A percentile compares a stretch with the other conserved stretches of the same genome.
Conservation (phyloP, 169 alveolate genomes). For the Babesia ovis region DNA sequence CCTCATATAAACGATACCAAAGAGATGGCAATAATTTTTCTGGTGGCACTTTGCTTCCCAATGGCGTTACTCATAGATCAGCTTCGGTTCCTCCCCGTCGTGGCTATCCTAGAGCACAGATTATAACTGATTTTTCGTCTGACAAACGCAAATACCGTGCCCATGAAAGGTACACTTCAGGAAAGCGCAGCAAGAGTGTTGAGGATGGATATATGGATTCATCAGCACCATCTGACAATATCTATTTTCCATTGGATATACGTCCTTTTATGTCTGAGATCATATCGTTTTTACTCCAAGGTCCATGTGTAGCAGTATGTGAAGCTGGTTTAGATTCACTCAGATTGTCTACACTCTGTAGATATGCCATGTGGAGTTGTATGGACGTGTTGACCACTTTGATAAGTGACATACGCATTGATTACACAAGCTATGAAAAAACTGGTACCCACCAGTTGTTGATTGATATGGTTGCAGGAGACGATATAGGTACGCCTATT, state of each 20-base stretch:
- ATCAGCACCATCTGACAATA: not conserved
- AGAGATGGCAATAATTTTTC: no score
- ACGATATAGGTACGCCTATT: not conserved
- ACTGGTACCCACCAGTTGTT: constrained; percentile 20
- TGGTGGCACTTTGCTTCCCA: no score
- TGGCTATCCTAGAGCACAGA: no score
- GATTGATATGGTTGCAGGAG: constrained; percentile 10
- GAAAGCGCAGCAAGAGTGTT: constrained; percentile 7
- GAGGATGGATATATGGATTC: not conserved
- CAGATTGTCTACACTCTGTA: constrained; percentile 27
- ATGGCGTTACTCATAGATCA: no score
- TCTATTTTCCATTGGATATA: constrained; percentile 7
- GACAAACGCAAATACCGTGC: no score
- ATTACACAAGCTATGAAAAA: not conserved
- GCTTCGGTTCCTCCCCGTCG: no score
- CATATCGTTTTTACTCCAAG: constrained; percentile 34
- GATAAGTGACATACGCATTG: constrained; percentile 12
- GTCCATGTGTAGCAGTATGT: constrained; percentile 39
- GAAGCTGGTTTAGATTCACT: constrained; percentile 23
- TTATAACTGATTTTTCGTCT: no score
- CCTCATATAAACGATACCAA: no score
- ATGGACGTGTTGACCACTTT: constrained; percentile 31
- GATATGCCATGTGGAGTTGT: constrained; percentile 39
- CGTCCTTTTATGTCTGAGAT: constrained; percentile 26
- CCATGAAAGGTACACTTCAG: no score